Conservation (phyloP, 108 stramenopile species). For the Fistulifera pelliculosa region DNA sequence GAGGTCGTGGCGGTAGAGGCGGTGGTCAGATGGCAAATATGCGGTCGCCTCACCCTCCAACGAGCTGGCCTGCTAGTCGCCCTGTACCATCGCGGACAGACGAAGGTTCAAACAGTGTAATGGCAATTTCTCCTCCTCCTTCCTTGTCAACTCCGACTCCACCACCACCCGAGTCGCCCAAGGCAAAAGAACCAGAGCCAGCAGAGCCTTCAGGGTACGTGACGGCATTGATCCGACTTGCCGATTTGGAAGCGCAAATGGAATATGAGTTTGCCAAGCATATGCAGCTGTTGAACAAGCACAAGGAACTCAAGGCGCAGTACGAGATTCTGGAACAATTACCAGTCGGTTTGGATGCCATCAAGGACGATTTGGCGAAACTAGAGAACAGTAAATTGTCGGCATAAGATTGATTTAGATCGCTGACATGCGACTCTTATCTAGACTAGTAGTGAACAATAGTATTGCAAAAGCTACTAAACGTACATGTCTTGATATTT, state of each 20-base stretch:
- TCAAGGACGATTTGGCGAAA: conserved; percentile 29
- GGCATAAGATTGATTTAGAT: too few relatives aligned
- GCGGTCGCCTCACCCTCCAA: not conserved
- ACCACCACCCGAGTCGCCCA: conserved; percentile 1
- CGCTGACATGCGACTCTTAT: too few relatives aligned
- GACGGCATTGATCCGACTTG: conserved; percentile 26
- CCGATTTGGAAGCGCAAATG: conserved; percentile 42
- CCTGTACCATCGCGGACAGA: not conserved
- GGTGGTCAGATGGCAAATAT: not conserved
- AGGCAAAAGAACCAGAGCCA: conserved; percentile 24
- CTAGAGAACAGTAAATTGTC: not conserved
- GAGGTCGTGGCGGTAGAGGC: not conserved
- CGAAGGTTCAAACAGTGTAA: not conserved
- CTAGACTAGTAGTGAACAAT: too few relatives aligned
- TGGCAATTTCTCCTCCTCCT: not conserved
- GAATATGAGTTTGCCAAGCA: conserved; percentile 52
- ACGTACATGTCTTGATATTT: too few relatives aligned
- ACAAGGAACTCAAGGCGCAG: conserved; percentile 23
- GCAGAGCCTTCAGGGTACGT: conserved; percentile 29
- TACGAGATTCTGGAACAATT: conserved; percentile 24
- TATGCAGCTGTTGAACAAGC: conserved; percentile 21
- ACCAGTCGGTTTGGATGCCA: conserved; percentile 43
- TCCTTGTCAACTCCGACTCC: not conserved
- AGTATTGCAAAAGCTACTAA: too few relatives aligned
- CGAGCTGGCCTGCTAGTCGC: not conserved